A percentile compares a stretch with the other conserved stretches of the same genome.
Conservation (phyloP, 768 basidiomycete species). For the Naganishia randhawae region DNA sequence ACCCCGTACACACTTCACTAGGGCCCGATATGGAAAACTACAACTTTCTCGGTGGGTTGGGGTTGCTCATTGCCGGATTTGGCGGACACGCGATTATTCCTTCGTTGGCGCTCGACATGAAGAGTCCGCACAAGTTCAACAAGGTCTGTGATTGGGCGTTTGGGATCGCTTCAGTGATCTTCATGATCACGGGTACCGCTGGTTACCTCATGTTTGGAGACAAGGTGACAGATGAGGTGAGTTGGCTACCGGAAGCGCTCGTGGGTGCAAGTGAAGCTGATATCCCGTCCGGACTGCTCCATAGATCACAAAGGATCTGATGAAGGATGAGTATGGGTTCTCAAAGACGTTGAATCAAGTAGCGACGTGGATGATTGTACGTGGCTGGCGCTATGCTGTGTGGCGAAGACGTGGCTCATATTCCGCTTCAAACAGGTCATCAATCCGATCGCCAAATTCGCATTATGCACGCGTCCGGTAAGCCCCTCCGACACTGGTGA, state of each 20-base stretch:
- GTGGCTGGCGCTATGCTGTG: slow-evolving; percentile 57
- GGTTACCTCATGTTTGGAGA: slow-evolving; percentile 92
- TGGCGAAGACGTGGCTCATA: slow-evolving; percentile 52
- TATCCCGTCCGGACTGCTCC: not conserved
- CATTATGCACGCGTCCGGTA: slow-evolving; percentile 74
- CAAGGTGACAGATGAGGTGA: slow-evolving; percentile 69
- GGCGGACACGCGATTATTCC: slow-evolving; percentile 91
- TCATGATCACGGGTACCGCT: slow-evolving; percentile 63
- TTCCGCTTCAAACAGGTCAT: slow-evolving; percentile 16
- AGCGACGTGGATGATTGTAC: slow-evolving; percentile 80
- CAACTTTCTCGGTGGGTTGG: slow-evolving; percentile 74
- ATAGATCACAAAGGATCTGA: slow-evolving; percentile 77
- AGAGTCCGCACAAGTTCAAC: slow-evolving; percentile 72
- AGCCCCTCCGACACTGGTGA: slow-evolving; percentile 40
- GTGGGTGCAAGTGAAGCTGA: too few relatives aligned
- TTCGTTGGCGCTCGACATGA: slow-evolving; percentile 83
- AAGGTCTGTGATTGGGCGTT: slow-evolving; percentile 79
- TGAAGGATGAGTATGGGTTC: slow-evolving; percentile 61
- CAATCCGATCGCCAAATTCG: slow-evolving; percentile 66
- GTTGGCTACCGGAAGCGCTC: too few relatives aligned
- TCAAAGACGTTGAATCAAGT: slow-evolving; percentile 66
- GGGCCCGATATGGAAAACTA: slow-evolving; percentile 55
- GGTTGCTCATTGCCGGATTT: slow-evolving; percentile 91
- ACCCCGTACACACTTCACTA: slow-evolving; percentile 66
- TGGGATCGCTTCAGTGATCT: slow-evolving; percentile 64